These are phyloP conservation scores for Exophiala viscosa DNA, from an alignment of 2,329 filamentous ascomycete species.

Conservation along the genomic window DNA sequence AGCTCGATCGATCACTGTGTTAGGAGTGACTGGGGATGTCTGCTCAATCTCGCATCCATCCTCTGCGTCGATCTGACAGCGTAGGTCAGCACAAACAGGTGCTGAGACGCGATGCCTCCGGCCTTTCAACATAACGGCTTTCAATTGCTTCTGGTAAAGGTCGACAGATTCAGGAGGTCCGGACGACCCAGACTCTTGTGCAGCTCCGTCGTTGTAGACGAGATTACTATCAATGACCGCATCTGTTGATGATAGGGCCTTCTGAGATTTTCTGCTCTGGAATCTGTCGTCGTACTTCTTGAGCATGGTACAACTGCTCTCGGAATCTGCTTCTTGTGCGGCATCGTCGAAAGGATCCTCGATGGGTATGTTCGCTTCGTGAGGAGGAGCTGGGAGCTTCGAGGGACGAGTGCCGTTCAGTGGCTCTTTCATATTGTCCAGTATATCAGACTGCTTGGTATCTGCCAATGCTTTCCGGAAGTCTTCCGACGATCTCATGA, in stretches of 20 bases:
- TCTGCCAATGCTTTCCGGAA: slow-evolving; percentile 14
- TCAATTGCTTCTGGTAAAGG: too few species aligned
- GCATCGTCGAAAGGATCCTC: slow-evolving; percentile 16
- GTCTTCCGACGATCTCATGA: slow-evolving; percentile 12
- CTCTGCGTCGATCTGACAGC: too few species aligned
- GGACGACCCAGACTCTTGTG: not conserved
- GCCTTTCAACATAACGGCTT: too few species aligned
- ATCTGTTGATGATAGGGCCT: not conserved
- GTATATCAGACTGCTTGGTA: slow-evolving; percentile 3
- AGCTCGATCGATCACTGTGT: too few species aligned
- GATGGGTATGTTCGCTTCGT: not conserved
- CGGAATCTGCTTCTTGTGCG: not conserved
- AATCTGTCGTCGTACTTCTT: slow-evolving; percentile 9
- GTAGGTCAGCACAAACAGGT: too few species aligned
- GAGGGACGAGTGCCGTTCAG: not conserved
- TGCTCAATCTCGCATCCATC: too few species aligned
- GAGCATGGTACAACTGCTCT: slow-evolving; percentile 2
- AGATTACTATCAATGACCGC: slow-evolving; percentile 1
- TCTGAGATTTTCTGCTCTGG: not conserved
- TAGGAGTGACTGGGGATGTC: too few species aligned
- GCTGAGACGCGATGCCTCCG: too few species aligned
- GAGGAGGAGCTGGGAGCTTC: not conserved
- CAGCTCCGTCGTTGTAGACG: slow-evolving; percentile 3
- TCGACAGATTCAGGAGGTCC: too few species aligned
- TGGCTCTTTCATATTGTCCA: not conserved